Conservation (phyloP, 345 rosid genomes). For the Capsella bursapastoris region DNA sequence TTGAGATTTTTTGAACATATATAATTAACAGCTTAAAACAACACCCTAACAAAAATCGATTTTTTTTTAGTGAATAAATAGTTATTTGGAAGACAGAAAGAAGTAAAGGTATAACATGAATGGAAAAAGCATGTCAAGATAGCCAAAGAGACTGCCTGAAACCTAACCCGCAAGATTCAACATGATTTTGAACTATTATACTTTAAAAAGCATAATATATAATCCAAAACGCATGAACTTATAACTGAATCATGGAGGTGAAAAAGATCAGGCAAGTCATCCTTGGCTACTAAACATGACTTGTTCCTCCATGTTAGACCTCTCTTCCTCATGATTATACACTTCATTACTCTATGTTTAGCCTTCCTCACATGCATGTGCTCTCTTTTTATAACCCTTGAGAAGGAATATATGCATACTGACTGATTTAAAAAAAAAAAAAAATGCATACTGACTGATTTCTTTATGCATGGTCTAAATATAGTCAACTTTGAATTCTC, state of each 20-base stretch:
- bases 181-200: slow-evolving; percentile 18
- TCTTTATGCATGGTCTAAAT: slow-evolving; percentile 27
- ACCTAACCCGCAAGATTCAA: slow-evolving; percentile 2
- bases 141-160: slow-evolving; percentile 37
- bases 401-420: slow-evolving; percentile 37
- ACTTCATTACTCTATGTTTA: slow-evolving; percentile 20
- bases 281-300: slow-evolving; percentile 47
- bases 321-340: slow-evolving; percentile 26
- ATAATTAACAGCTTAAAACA: background rate
- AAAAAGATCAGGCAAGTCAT: slow-evolving; percentile 48
- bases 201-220: slow-evolving; percentile 16
- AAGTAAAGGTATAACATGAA: slow-evolving; percentile 33
- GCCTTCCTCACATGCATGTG: slow-evolving; percentile 15
- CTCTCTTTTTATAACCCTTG: slow-evolving; percentile 35
- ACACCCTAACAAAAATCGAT: background rate
- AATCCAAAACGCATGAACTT: background rate
- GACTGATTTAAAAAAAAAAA: too few species aligned
- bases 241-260: slow-evolving; percentile 30
- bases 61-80: background rate
- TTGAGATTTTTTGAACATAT: background rate
- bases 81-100: background rate
- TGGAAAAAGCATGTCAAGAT: slow-evolving; percentile 36
- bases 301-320: slow-evolving; percentile 38
- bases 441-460: background rate
- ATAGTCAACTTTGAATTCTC: slow-evolving; percentile 37